Evolutionary conservation across 1,284 basidiomycete species (phyloP).

Genomic region (Ganoderma lucidum): DNA sequence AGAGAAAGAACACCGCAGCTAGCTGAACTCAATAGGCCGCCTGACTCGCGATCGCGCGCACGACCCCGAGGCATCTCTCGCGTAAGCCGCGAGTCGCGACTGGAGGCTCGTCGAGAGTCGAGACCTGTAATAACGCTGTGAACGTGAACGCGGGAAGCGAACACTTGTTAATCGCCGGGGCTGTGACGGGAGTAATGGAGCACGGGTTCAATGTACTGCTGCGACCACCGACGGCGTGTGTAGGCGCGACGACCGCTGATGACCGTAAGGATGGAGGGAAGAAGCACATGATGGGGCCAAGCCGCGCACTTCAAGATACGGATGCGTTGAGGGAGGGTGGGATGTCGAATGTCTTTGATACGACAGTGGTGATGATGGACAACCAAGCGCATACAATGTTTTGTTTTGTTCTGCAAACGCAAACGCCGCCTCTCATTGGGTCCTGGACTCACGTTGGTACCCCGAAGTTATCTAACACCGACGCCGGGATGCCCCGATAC

Average conservation of each 20-base stretch:
- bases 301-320: conserved; percentile 8
- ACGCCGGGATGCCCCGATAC: neutral
- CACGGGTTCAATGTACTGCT: neutral
- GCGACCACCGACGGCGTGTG: neutral
- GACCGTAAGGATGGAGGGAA: neutral
- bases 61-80: conserved; percentile 1
- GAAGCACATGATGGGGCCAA: conserved; percentile 12
- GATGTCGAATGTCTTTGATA: conserved; percentile 12
- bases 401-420: neutral
- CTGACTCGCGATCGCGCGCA: conserved; percentile 15
- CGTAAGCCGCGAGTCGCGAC: neutral
- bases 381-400: conserved; percentile 17
- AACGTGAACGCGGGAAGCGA: neutral
- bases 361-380: conserved; percentile 22
- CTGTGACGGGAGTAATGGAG: neutral
- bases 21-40: conserved; percentile 12
- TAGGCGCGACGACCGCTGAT: neutral
- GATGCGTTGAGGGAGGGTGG: neutral
- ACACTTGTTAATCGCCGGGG: neutral
- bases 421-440: conserved; percentile 1
- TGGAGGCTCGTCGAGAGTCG: neutral
- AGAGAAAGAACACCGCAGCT: conserved; percentile 15
- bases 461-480: neutral
- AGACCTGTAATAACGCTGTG: neutral
- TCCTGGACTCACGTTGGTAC: neutral